A percentile compares a stretch with the other conserved stretches of the same genome.
Evolutionary conservation across 768 basidiomycete genomes (phyloP).

Genomic region (Lactifluus echinatus): DNA sequence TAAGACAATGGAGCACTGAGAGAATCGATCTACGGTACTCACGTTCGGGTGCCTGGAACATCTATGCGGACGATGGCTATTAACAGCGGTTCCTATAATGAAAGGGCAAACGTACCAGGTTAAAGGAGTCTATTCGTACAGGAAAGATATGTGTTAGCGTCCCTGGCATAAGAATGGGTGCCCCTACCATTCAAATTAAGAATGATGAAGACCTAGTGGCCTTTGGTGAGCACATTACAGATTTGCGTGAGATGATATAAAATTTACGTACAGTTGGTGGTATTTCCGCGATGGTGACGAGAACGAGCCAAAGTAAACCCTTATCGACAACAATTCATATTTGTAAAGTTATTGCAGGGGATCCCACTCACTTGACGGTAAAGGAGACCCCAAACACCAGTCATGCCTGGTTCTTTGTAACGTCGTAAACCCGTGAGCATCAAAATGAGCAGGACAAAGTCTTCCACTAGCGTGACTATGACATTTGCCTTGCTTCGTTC

Average conservation of each 20-base stretch:
- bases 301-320: slow-evolving; percentile 14
- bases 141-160: not conserved
- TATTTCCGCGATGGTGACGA: slow-evolving; percentile 16
- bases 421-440: slow-evolving; percentile 15
- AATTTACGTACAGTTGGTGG: slow-evolving; percentile 6
- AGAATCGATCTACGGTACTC: not conserved
- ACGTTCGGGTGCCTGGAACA: slow-evolving; percentile 18
- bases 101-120: not conserved
- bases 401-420: slow-evolving; percentile 8
- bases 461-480: slow-evolving; percentile 7
- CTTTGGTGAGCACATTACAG: not conserved
- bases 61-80: not conserved
- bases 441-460: slow-evolving; percentile 5
- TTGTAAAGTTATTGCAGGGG: not conserved
- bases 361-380: slow-evolving; percentile 7
- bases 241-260: not conserved
- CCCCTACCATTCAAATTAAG: slow-evolving; percentile 12
- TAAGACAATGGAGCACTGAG: not conserved
- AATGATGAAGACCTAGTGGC: slow-evolving; percentile 6
- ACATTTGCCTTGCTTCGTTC: not conserved
- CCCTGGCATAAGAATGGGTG: not conserved
- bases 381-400: slow-evolving; percentile 14
- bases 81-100: not conserved
- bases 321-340: not conserved
- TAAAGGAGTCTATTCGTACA: not conserved